phyloP scores from a whole-genome alignment of 805 yeast genomes.

The Lipomyces chichibuensis region DNA sequence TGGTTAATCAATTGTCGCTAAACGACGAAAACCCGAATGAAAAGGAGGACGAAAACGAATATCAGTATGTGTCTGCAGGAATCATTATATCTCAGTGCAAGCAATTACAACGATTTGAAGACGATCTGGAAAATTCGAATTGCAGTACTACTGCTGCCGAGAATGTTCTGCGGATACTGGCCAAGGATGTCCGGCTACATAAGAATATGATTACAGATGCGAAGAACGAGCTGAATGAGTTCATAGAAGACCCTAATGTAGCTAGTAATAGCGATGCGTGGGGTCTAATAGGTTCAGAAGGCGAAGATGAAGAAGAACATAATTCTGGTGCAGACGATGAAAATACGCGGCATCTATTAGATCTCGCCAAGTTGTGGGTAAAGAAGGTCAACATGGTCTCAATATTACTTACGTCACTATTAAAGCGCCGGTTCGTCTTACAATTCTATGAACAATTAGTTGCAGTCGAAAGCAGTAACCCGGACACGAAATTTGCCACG shows the following conservation, averaged over 20 bases:
- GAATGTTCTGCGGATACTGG: constrained; percentile 4
- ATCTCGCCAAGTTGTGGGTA: constrained; percentile 17
- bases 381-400: constrained; percentile 14
- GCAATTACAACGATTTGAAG: constrained; percentile 17
- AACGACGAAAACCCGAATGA: not conserved
- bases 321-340: constrained; percentile 6
- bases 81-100: constrained; percentile 18
- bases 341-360: not conserved
- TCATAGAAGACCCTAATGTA: constrained; percentile 20
- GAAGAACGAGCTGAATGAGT: constrained; percentile 21
- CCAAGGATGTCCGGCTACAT: not conserved
- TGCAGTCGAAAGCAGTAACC: not conserved
- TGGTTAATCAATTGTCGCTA: constrained; percentile 5
- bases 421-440: constrained; percentile 22
- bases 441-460: not conserved
- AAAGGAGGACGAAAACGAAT: constrained; percentile 1
- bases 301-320: constrained; percentile 12
- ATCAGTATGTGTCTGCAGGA: constrained; percentile 26
- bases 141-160: not conserved
- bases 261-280: constrained; percentile 7
- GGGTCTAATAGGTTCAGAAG: constrained; percentile 8
- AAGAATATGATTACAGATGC: constrained; percentile 19
- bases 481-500: not conserved
- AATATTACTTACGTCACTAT: constrained; percentile 17
- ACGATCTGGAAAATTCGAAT: constrained; percentile 1